A percentile compares a stretch with the other conserved stretches of the same genome.
Evolutionary conservation across 176 grass and related monocot species (phyloP).

Genomic region (Avena atlantica): DNA sequence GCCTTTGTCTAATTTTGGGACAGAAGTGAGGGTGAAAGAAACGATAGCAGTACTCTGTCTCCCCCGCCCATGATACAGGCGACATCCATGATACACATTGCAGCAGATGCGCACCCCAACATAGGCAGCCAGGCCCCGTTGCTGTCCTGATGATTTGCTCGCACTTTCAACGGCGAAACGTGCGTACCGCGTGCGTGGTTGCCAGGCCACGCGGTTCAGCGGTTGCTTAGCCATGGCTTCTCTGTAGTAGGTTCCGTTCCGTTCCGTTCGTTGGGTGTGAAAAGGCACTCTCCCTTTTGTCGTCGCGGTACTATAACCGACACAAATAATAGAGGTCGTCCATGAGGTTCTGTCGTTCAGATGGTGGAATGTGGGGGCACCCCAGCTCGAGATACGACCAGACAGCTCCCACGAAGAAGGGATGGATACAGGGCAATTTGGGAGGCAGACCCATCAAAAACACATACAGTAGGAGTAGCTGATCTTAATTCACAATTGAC

Average conservation of each 20-base stretch:
- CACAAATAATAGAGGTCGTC: background rate
- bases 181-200: background rate
- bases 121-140: background rate
- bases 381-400: background rate
- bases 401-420: background rate
- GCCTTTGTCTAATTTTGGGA: background rate
- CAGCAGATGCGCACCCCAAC: background rate
- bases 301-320: background rate
- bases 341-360: background rate
- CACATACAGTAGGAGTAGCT: background rate
- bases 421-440: too few relatives aligned
- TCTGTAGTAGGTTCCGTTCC: background rate
- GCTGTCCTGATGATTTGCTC: background rate
- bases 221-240: conserved; percentile 36
- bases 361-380: conserved; percentile 12
- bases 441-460: background rate
- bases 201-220: background rate
- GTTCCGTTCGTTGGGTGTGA: background rate
- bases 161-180: background rate
- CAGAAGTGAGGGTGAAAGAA: conserved; percentile 1
- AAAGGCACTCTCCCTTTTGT: background rate
- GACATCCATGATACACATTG: background rate
- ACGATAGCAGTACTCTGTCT: background rate
- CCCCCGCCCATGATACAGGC: background rate
- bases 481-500: conserved; percentile 42